Evolutionary conservation across 2,329 filamentous ascomycete species (phyloP), one percentile per base, ranked within the genome.

Genomic region (Trichophyton simii): DNA sequence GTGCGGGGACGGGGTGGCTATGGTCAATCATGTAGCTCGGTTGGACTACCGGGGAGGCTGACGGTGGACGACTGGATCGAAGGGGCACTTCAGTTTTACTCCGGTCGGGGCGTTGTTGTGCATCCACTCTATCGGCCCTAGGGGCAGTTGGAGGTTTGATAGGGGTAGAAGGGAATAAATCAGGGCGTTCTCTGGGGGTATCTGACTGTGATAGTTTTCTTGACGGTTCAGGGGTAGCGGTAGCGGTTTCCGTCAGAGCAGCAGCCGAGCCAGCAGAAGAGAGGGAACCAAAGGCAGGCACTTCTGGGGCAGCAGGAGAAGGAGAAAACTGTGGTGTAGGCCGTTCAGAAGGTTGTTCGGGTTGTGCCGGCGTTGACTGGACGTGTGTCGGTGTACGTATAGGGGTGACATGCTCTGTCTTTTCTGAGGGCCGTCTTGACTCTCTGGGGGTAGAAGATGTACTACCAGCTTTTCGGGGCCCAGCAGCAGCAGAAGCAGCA

Each of bases 81-180:
- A 66, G 36, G 6, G 66, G 55, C n/a, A 66, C 62, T 18, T 73
- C 71, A 28, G 66, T 66, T 60, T 68, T 70, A 20, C 62, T 60
- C 25, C 63, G 62, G 20, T 73, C 72, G 9, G 70, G 66, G n/a
- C 66, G 68, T 22, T 63, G 34, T 13, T 68, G 68, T 57, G 65
- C 60, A 9, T 71, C 68, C 18, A 60, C 65, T 22, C 76, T 70
- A n/a, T 73, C 72, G 8, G 75, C 76, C 63, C 76, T 77, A 7
- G 76, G 76, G 9, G 73, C 74, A 7, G 75, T 78, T 9, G 76
- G 76, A 11, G 75, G 74, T 34, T 74, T 72, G 42, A 59, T 58
- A 15, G 60, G 28, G 3, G 34, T 42, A 20, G 60, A 50, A 34
- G 41, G 46, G 55, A 58, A 58, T 20, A 42, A 22, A 36, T 58